phyloP scores from a whole-genome alignment of 1,284 basidiomycete species.

The Ganoderma boninense region DNA sequence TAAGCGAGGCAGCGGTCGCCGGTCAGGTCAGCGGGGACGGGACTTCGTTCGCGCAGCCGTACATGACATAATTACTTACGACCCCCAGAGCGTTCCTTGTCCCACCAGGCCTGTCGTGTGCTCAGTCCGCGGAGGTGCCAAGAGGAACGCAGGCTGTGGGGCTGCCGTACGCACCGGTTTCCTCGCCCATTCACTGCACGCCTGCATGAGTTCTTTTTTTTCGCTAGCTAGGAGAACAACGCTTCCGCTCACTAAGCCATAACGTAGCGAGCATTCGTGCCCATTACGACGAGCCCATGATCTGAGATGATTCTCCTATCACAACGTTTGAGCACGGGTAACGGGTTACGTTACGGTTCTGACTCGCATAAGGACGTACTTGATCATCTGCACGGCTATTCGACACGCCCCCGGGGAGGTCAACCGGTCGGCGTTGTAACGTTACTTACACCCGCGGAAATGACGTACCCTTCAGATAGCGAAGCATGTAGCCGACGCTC shows the following conservation, averaged over 20 bases:
- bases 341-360: neutral
- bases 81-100: conserved; percentile 50
- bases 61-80: conserved; percentile 40
- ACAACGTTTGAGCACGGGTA: neutral
- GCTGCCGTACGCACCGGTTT: conserved; percentile 41
- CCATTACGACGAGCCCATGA: conserved; percentile 70
- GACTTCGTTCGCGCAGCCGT: neutral
- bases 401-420: neutral
- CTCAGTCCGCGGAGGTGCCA: neutral
- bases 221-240: neutral
- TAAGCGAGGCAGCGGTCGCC: neutral
- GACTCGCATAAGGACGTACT: conserved; percentile 39
- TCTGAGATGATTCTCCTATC: conserved; percentile 59
- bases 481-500: conserved; percentile 56
- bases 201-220: neutral
- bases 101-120: conserved; percentile 52
- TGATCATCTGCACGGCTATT: conserved; percentile 68
- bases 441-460: no score
- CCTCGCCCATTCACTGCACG: conserved; percentile 39
- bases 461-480: conserved; percentile 54
- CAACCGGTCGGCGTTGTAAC: neutral
- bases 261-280: conserved; percentile 68
- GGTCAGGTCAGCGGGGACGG: neutral
- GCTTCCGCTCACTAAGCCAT: conserved; percentile 60
- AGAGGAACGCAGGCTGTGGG: neutral